Base-by-base conservation (phyloP, 805 yeast species). In the Saturnispora gosingensis region DNA sequence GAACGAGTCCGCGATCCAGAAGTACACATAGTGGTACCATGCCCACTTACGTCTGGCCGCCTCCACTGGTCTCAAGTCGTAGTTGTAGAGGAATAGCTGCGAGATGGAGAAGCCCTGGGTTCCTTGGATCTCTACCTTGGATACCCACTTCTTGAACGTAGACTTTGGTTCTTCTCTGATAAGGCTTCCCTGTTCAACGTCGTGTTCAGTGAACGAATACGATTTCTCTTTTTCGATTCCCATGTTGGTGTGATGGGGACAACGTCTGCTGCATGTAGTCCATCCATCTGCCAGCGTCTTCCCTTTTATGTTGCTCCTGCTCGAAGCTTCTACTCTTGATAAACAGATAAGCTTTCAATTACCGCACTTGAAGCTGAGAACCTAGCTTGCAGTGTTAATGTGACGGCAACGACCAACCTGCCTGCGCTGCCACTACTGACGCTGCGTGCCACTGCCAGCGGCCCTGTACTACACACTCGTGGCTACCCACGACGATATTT, bases 1-100 rank as follows among this genome's bases (percentile, higher is more conserved):
- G 71, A 88, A 86, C 32, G 95, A 82, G 64, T 88, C 97, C 0
- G 96, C 88, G 53, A 88, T 67, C 97, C 97, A 88, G 60, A 86
- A 85, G 56, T 78, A 80, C 13, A 85, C 81, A 63, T 71, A 88
- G 65, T 88, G 86, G 66, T 72, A 81, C 95, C 95, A 86, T 28
- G 78, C 70, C 97, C 97, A 88, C n/a, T 77, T 76, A 61, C 96
- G 74, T 42, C 95, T 79, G 3, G 70, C 77, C 15, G 68, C 73
- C 62, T 87, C 91, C 3, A 88, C 88, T 0, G 96, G 96, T 57
- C 80, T 77, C 60, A 88, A 73, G 69, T 88, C 97, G 58, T 75
- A 73, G 67, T 88, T 88, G 62, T 75, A 77, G 38, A 88, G 72
- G 59, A 85, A 88, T 56, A 83, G 71, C 60, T 86, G 87, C 2